Evolutionary conservation across 352 stramenopile genomes (phyloP).

Genomic region (Globisporangium ultimum): DNA sequence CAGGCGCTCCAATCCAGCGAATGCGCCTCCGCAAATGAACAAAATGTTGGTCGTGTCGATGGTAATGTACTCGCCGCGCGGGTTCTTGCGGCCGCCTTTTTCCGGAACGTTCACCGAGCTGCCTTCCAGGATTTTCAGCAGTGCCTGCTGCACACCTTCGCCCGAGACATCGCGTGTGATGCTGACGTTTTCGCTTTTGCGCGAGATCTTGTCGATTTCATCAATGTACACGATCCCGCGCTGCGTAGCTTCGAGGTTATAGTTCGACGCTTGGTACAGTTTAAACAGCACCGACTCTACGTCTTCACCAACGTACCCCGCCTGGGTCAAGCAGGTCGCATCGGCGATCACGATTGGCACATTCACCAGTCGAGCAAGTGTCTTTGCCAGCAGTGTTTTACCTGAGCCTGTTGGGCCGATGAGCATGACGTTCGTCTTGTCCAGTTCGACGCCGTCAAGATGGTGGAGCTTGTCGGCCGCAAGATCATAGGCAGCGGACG

Average conservation of each 20-base stretch:
- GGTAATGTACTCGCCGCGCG: constrained; percentile 94
- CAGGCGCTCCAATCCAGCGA: constrained; percentile 94
- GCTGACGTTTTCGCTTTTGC: constrained; percentile 86
- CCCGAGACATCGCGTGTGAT: constrained; percentile 97
- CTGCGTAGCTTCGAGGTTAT: constrained; percentile 95
- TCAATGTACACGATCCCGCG: constrained; percentile 98
- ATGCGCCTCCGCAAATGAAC: constrained; percentile 98
- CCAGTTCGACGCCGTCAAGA: constrained; percentile 91
- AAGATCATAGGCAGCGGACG: background rate
- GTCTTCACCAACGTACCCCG: constrained; percentile 98
- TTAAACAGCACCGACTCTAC: constrained; percentile 98
- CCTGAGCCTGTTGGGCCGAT: constrained; percentile 94
- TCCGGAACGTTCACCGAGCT: constrained; percentile 97
- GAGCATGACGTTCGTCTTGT: constrained; percentile 98
- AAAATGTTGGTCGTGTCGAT: constrained; percentile 99
- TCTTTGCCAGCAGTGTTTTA: constrained; percentile 98
- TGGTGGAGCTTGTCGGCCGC: constrained; percentile 51
- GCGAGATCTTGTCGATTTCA: constrained; percentile 98
- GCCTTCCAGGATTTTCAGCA: constrained; percentile 99
- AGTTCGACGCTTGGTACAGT: constrained; percentile 95
- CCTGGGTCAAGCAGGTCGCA: constrained; percentile 97
- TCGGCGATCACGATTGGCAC: constrained; percentile 97
- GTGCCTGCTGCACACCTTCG: constrained; percentile 97
- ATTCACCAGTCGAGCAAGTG: constrained; percentile 93
- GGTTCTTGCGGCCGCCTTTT: constrained; percentile 96